These are phyloP conservation scores for Oryza officinalis DNA, from an alignment of 176 grass and related monocot species.

Conservation along the genomic window DNA sequence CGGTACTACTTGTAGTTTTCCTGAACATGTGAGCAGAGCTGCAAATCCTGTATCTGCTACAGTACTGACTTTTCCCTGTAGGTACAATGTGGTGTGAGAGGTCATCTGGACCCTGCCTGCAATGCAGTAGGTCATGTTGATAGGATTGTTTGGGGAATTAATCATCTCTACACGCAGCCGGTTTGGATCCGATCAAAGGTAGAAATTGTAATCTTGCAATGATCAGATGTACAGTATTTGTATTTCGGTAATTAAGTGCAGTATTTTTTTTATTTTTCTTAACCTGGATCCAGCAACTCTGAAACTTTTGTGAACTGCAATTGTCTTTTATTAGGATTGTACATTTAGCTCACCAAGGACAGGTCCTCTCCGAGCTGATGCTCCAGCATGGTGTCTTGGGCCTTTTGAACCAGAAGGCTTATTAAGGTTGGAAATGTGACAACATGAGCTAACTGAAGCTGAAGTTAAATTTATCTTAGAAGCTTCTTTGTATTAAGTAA, in stretches of 20 bases:
- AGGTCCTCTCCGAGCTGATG: conserved; percentile 49
- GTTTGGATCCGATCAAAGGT: conserved; percentile 73
- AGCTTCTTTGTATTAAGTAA: not conserved
- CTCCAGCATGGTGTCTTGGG: conserved; percentile 60
- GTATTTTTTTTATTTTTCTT: not conserved
- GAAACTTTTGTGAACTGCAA: not conserved
- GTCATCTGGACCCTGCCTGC: conserved; percentile 58
- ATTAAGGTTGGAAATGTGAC: conserved; percentile 42
- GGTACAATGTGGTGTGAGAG: conserved; percentile 61
- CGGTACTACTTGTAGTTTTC: conserved; percentile 23
- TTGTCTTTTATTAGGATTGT: conserved; percentile 40
- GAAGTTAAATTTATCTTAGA: conserved; percentile 3
- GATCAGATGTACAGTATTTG: not conserved
- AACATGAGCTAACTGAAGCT: not conserved
- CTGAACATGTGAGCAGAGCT: not conserved
- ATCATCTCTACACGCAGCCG: conserved; percentile 66
- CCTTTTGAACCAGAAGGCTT: conserved; percentile 77
- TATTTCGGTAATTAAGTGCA: not conserved
- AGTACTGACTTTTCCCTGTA: conserved; percentile 28
- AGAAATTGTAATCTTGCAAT: not conserved
- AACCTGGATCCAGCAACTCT: not conserved
- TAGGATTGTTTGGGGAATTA: conserved; percentile 64
- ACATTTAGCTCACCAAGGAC: conserved; percentile 53
- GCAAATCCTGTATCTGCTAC: not conserved
- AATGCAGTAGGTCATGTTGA: conserved; percentile 73